Evolutionary conservation across 192 early-diverging fungal genomes (phyloP), one percentile per base, ranked within the genome.

Genomic region (Phlyctochytrium arcticum): DNA sequence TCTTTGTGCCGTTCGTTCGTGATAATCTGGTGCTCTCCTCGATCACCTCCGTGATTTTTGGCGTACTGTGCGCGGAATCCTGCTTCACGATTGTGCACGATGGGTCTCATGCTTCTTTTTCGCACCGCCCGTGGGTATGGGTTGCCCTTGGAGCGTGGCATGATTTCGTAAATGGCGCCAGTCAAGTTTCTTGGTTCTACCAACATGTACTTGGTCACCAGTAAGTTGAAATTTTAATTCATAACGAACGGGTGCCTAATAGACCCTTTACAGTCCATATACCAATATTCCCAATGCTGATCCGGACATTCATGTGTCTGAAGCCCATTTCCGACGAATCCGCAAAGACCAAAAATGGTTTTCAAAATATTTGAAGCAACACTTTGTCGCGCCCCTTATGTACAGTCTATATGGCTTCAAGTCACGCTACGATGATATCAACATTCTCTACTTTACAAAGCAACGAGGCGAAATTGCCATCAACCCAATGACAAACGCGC

Each of bases 181-280:
- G 80, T 27, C 76, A 78, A 56, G 65, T 84, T 6, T 70, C 79
- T 9, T 84, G 82, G 82, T 65, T 72, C 61, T 84, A 84, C 60
- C 82, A 84, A 60, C 82, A 84, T 57, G 69, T 72, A 62, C 57
- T 84, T 9, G 82, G 82, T 5, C 82, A 84, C 54, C 82, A 84
- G 59, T 61, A 5, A 61, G 59, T 61, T 33, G n/a, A n/a, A n/a
- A n/a, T n/a, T n/a, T n/a, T n/a, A n/a, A n/a, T n/a, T n/a, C n/a
- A n/a, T n/a, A n/a, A n/a, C n/a, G n/a, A n/a, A n/a, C n/a, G n/a
- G n/a, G n/a, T n/a, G n/a, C n/a, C n/a, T n/a, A n/a, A n/a, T n/a
- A n/a, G n/a, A n/a, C n/a, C 3, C 17, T 34, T 3, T 0, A 1
- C 21, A 61, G 59, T 54, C 75, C 79, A 21, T 84, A 82, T 50